These are phyloP conservation scores for Podospora fimiseda DNA, from an alignment of 495 filamentous ascomycete species.

Conservation along the genomic window DNA sequence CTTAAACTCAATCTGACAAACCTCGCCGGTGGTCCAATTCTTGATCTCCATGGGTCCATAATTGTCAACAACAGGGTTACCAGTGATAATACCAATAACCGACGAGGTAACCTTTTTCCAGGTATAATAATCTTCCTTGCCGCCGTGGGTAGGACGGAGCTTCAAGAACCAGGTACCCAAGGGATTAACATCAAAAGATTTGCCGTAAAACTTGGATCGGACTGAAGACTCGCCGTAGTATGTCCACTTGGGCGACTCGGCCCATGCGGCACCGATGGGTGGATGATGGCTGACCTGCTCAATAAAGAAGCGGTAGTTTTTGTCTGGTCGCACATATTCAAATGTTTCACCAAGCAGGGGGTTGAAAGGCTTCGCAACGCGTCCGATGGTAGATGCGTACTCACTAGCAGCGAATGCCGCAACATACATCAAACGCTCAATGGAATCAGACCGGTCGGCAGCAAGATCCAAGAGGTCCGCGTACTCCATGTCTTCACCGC, in stretches of 20 bases:
- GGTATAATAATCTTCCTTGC: constrained; percentile 82
- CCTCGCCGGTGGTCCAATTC: constrained; percentile 91
- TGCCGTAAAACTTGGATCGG: constrained; percentile 95
- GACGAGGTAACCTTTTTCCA: constrained; percentile 99
- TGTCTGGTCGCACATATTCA: constrained; percentile 91
- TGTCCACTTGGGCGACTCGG: constrained; percentile 89
- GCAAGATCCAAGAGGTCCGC: constrained; percentile 87
- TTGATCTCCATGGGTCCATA: constrained; percentile 96
- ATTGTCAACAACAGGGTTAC: constrained; percentile 94
- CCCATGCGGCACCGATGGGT: constrained; percentile 88
- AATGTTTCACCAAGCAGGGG: constrained; percentile 94
- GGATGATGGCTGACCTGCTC: constrained; percentile 99
- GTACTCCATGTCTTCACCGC: constrained; percentile 97
- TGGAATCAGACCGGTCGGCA: constrained; percentile 75
- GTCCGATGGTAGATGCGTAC: constrained; percentile 92
- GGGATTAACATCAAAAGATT: constrained; percentile 93
- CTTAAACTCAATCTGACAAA: constrained; percentile 90
- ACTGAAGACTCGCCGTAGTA: constrained; percentile 98
- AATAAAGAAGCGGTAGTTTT: constrained; percentile 95
- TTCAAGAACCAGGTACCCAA: constrained; percentile 95
- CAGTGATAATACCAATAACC: constrained; percentile 97
- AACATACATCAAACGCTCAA: constrained; percentile 93
- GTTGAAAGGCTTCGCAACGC: constrained; percentile 97
- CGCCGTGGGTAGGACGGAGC: constrained; percentile 69
- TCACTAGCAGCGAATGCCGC: constrained; percentile 92